A percentile compares a stretch with the other conserved stretches of the same genome.
Conservation (phyloP, 306 rosid species). For the Trifolium repens region DNA sequence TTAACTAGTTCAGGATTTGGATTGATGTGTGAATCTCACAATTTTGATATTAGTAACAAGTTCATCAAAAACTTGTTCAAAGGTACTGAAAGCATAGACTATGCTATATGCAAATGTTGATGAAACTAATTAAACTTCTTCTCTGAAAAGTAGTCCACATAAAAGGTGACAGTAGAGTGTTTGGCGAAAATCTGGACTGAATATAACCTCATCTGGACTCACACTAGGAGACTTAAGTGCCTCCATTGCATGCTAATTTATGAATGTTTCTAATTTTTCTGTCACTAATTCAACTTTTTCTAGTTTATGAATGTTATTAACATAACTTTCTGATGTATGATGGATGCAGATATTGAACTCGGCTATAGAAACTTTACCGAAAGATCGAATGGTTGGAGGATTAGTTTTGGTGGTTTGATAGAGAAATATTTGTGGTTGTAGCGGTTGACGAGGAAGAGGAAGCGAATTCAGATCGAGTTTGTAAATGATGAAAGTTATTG, state of each 20-base stretch:
- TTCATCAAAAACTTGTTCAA: constrained; percentile 82
- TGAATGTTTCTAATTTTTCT: neutral
- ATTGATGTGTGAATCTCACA: constrained; percentile 53
- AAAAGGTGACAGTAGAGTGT: constrained; percentile 90
- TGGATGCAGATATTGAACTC: constrained; percentile 66
- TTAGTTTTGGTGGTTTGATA: too few species aligned
- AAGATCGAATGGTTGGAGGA: constrained; percentile 45
- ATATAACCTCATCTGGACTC: constrained; percentile 89
- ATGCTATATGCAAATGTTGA: constrained; percentile 61
- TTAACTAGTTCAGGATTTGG: too few species aligned
- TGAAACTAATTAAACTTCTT: constrained; percentile 63
- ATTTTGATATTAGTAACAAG: constrained; percentile 65
- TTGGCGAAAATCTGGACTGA: constrained; percentile 83
- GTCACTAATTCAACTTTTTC: constrained; percentile 1
- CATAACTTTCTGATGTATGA: neutral
- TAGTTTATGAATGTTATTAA: neutral
- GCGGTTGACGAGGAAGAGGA: too few species aligned
- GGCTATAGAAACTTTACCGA: constrained; percentile 70
- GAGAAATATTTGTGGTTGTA: too few species aligned
- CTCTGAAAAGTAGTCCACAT: constrained; percentile 72
- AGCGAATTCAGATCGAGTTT: too few species aligned
- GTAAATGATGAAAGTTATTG: too few species aligned
- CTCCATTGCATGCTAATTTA: constrained; percentile 45
- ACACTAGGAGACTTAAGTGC: constrained; percentile 60
- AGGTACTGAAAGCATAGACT: constrained; percentile 72